A percentile compares a stretch with the other conserved stretches of the same genome.
Evolutionary conservation across 2,329 filamentous ascomycete genomes (phyloP).

Genomic region (Fusarium mexicanum): DNA sequence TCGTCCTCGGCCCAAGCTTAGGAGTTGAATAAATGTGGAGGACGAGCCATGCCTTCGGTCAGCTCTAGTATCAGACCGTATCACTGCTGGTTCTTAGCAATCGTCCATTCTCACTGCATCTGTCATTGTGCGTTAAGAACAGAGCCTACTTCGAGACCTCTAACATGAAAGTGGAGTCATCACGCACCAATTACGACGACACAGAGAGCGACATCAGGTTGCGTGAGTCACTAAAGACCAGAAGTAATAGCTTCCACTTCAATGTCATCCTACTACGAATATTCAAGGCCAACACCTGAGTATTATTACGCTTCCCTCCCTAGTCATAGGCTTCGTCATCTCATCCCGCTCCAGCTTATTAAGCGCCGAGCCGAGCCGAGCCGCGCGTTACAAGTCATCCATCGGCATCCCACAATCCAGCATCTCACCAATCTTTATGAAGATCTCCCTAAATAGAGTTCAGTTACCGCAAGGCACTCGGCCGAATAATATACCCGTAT

Average conservation of each 20-base stretch:
- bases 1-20: too few relatives aligned
- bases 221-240: rapidly evolving
- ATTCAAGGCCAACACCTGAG: rapidly evolving
- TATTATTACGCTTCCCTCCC: background rate
- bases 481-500: background rate
- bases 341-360: background rate
- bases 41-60: too few relatives aligned
- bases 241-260: background rate
- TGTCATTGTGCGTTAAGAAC: too few relatives aligned
- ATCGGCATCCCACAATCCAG: background rate
- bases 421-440: background rate
- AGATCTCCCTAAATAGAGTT: background rate
- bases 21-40: too few relatives aligned
- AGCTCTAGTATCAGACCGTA: too few relatives aligned
- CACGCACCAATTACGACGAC: too few relatives aligned
- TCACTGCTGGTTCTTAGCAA: too few relatives aligned
- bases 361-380: background rate
- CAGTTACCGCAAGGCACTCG: background rate
- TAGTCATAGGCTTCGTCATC: background rate
- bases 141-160: too few relatives aligned
- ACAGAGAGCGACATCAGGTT: background rate
- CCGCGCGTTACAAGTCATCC: background rate
- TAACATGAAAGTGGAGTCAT: too few relatives aligned
- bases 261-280: rapidly evolving
- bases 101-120: too few relatives aligned